Base-by-base conservation (phyloP, 164 flowering plant genomes). In the Vitis riparia region DNA sequence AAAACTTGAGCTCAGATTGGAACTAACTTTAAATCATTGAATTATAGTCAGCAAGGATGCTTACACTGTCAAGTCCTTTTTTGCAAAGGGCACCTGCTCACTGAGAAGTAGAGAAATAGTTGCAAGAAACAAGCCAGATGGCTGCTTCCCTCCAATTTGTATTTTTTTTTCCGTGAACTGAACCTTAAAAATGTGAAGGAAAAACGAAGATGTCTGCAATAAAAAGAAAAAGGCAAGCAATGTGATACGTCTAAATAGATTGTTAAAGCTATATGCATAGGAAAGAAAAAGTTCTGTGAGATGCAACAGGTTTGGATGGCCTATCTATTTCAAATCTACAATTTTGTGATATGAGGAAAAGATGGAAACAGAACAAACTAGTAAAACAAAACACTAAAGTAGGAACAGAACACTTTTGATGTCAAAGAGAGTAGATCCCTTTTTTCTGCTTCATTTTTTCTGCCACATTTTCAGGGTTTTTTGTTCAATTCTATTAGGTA, bases 151-250 rank as follows among this genome's bases (percentile, higher is more conserved):
- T 59, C 98, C 99, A 66, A 86, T 66, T 63, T 85, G 87, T 78
- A 95, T 67, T 78, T 72, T 86, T 71, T 80, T 91, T 16, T 89
- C 93, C 0, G 91, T 80, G 66, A 85, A 77, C 69, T 93, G 91
- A 56, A 95, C 85, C 86, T 88, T 93, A 72, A 87, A 91, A 69
- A 95, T 85, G 73, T 93, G 89, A 70, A 95, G 94, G 72, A 79
- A 90, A 71, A 85, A 84, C 13, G 92, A 88, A 44, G 99, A 83
- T 8, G 98, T 93, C 99, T 95, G 98, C 93, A 83, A 69, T 53
- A 67, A 68, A 74, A 65, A 23, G 56, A 51, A 53, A 29, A 44
- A 49, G 11, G 48, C 44, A 17, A 62, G 60, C n/a, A 66, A 44
- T 10, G 29, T 62, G 56, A 55, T n/a, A 29, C 19, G 72, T 52